Base-by-base conservation (phyloP, 1,139 yeast genomes). In the Yamadazyma conglobata region DNA sequence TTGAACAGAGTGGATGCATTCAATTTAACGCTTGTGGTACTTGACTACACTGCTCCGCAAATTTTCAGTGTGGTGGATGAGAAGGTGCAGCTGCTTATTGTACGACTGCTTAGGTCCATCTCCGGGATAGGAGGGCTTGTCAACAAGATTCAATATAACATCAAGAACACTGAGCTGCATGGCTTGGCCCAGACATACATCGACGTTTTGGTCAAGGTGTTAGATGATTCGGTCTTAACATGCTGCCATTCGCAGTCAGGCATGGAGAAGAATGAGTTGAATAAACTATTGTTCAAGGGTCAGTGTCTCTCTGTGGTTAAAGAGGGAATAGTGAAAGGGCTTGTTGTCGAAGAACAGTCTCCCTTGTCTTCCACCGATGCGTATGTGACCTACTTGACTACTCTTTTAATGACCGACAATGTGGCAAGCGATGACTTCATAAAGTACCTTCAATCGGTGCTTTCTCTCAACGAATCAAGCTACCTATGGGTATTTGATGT, bases 201-300 rank as follows among this genome's bases (percentile, higher is more conserved):
- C 10, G 30, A 30, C 2, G 34, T 50, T n/a, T 33, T 52, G 13
- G 25, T 18, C 9, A 31, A 35, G 15, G 43, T 54, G 2, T 50
- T 62, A 19, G 34, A 48, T 10, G 42, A 46, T 4, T 41, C 43
- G 3, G 38, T 62, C 16, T 38, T 54, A 5, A n/a, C n/a, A n/a
- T n/a, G n/a, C n/a, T n/a, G n/a, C n/a, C n/a, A n/a, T n/a, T n/a
- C n/a, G n/a, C n/a, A 17, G 6, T 32, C 30, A 2, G 33, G 34
- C 3, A 14, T 48, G 5, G 56, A 57, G 27, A 26, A 42, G 6
- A 56, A 50, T 30, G 73, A 66, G 34, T 39, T 64, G 9, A 69
- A 65, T 31, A 63, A 60, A 33, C 42, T 66, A 6, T 11, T 68
- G 5, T 66, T 59, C 40, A 60, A 52, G 31, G 73, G 73, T 0